Base-by-base conservation (phyloP, 1,284 basidiomycete species). In the Ceratobasidium sp. region DNA sequence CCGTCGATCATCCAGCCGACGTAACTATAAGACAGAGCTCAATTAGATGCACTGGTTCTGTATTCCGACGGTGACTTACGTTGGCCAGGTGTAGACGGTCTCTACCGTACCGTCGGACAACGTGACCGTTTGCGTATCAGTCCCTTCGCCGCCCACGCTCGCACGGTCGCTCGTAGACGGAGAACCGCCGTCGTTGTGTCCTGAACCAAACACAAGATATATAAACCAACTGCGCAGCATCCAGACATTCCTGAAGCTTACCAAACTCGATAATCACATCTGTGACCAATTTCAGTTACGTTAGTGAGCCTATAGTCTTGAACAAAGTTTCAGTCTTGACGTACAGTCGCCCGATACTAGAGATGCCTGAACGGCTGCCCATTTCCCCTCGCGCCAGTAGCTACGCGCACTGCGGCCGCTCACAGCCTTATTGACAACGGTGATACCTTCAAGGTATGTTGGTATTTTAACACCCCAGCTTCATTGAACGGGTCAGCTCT, bases 401-500 rank as follows among this genome's bases (percentile, higher is more conserved):
- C 80, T 82, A 49, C 83, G 79, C 2, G 83, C 81, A 54, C 79
- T 81, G 12, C 81, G 77, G 1, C 83, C 83, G 6, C 79, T 82
- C 31, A 83, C 78, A 0, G 83, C 83, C 47, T 77, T 73, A 70
- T 85, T 84, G 20, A 81, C 77, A 6, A 83, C 80, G 1, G 80
- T 77, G 42, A 83, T 76, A 8, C 76, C 78, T 31, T 83, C 70
- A 58, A 79, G 83, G 69, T 81, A 79, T 8, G 74, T 77, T 10
- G 83, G 73, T 70, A 70, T 62, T 47, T 80, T 81, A 71, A 81
- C 79, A 7, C 80, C 83, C 83, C 83, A 85, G 1, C 82, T 82
- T 80, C 13, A 57, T 10, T 49, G 25, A 7, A 2, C 42, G n/a
- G n/a, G n/a, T n/a, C n/a, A n/a, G n/a, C n/a, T n/a, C n/a, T 20